Evolutionary conservation across 2,329 filamentous ascomycete genomes (phyloP).

Genomic region (Immersiporthe knoxdaviesiana): DNA sequence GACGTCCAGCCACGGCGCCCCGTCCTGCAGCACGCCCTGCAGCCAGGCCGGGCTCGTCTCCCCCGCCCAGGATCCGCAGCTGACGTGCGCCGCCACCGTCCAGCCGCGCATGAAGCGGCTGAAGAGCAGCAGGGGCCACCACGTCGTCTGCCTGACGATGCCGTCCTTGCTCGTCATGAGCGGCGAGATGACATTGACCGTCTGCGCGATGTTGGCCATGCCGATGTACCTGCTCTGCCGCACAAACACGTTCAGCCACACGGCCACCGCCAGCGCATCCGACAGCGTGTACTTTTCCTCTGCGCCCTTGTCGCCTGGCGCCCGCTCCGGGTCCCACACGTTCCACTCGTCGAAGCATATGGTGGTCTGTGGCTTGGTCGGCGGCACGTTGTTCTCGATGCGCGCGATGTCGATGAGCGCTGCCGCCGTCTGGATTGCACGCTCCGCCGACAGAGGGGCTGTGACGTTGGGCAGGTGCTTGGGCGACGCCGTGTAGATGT

Average conservation of each 20-base stretch:
- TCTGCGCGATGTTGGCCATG: conserved; percentile 80
- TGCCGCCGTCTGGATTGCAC: conserved; percentile 72
- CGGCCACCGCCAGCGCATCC: conserved; percentile 73
- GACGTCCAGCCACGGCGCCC: conserved; percentile 71
- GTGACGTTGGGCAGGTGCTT: conserved; percentile 55
- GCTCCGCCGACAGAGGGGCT: conserved; percentile 71
- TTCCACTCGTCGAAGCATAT: conserved; percentile 90
- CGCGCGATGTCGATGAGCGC: conserved; percentile 73
- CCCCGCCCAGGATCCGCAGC: conserved; percentile 66
- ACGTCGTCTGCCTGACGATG: conserved; percentile 71
- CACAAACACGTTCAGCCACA: conserved; percentile 78
- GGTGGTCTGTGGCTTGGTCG: conserved; percentile 62
- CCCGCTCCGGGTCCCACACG: conserved; percentile 75
- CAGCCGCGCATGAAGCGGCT: conserved; percentile 74
- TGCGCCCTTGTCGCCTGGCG: conserved; percentile 71
- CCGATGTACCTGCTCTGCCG: conserved; percentile 71
- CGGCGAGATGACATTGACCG: conserved; percentile 77
- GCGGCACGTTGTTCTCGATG: conserved; percentile 67
- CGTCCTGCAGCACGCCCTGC: conserved; percentile 62
- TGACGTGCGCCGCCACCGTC: conserved; percentile 68
- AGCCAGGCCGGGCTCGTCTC: conserved; percentile 69
- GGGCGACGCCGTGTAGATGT: conserved; percentile 71
- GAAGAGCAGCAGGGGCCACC: conserved; percentile 75
- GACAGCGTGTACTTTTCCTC: conserved; percentile 77
- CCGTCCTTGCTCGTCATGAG: conserved; percentile 71